These are phyloP conservation scores for Houttuynia cordata DNA, from an alignment of 164 flowering plant species.

Conservation along the genomic window DNA sequence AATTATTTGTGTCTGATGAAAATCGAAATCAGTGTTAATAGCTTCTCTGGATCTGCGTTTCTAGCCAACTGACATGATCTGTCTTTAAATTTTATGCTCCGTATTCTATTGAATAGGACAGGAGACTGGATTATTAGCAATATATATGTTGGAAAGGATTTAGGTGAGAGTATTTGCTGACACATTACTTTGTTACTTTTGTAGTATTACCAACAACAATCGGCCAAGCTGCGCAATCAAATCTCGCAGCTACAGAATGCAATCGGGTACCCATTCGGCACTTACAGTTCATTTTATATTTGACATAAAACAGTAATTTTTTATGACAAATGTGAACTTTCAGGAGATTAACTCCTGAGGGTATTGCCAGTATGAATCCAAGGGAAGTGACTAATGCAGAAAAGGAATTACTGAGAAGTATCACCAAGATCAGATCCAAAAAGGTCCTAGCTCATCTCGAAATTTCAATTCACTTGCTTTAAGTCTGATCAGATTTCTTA, in stretches of 20 bases:
- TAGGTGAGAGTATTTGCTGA: background rate
- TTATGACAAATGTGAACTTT: background rate
- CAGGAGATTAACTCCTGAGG: slow-evolving; percentile 72
- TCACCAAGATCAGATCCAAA: slow-evolving; percentile 63
- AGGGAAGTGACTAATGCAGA: slow-evolving; percentile 66
- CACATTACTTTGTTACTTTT: background rate
- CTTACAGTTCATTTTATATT: background rate
- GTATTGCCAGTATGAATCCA: slow-evolving; percentile 25
- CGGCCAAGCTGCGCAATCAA: slow-evolving; percentile 60
- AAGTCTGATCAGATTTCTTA: too few species aligned
- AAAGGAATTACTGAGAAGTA: slow-evolving; percentile 43
- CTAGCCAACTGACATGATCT: too few species aligned
- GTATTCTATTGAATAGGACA: too few species aligned
- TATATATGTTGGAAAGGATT: too few species aligned
- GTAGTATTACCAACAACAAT: slow-evolving; percentile 74
- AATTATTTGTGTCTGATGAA: too few species aligned
- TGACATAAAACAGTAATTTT: too few species aligned
- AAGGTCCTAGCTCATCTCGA: slow-evolving; percentile 46
- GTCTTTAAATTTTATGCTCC: too few species aligned
- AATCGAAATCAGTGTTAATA: too few species aligned
- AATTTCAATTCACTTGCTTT: too few species aligned
- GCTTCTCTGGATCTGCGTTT: too few species aligned
- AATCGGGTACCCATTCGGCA: slow-evolving; percentile 36
- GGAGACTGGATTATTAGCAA: too few species aligned
- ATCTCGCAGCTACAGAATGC: slow-evolving; percentile 63